Percentiles rank a stretch among this genome's conserved stretches.
These are phyloP conservation scores for Calonectria leucothoes DNA, from an alignment of 2,329 filamentous ascomycete species.

Conservation along the genomic window DNA sequence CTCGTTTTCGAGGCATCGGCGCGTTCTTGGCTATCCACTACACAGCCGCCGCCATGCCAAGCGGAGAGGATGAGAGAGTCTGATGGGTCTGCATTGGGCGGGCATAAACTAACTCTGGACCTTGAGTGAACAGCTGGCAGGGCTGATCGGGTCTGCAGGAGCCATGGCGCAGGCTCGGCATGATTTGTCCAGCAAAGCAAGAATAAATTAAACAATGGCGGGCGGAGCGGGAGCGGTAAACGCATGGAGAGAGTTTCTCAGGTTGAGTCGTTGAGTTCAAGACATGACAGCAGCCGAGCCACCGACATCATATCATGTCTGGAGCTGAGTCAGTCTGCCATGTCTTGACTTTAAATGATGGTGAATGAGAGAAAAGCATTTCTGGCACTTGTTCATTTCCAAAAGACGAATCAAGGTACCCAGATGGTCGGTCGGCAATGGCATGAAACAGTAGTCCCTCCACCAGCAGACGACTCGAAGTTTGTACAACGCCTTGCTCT, in stretches of 20 bases:
- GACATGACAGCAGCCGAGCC: no score
- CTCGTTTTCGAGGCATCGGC: conserved; percentile 27
- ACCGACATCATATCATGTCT: no score
- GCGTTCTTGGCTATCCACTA: conserved; percentile 19
- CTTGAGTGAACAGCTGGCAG: background rate
- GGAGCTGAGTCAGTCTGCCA: background rate
- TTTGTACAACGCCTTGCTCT: background rate
- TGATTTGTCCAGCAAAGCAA: conserved; percentile 21
- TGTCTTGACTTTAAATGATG: background rate
- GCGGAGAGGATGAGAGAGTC: background rate
- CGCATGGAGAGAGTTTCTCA: background rate
- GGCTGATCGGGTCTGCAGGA: conserved; percentile 8
- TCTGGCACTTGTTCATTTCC: background rate
- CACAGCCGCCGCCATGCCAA: conserved; percentile 19
- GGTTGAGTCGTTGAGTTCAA: background rate
- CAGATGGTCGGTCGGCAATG: background rate
- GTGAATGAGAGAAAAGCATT: background rate
- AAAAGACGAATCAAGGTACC: background rate
- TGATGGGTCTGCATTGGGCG: background rate
- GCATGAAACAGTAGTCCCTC: conserved; percentile 12
- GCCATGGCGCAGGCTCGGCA: background rate
- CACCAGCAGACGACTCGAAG: background rate
- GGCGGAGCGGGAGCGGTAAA: background rate
- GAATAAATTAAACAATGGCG: background rate
- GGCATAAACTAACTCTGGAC: background rate